Percentiles rank a stretch among this genome's conserved stretches.
These are phyloP conservation scores for Buddleja alternifolia DNA, from an alignment of 257 asterid species.

Conservation along the genomic window DNA sequence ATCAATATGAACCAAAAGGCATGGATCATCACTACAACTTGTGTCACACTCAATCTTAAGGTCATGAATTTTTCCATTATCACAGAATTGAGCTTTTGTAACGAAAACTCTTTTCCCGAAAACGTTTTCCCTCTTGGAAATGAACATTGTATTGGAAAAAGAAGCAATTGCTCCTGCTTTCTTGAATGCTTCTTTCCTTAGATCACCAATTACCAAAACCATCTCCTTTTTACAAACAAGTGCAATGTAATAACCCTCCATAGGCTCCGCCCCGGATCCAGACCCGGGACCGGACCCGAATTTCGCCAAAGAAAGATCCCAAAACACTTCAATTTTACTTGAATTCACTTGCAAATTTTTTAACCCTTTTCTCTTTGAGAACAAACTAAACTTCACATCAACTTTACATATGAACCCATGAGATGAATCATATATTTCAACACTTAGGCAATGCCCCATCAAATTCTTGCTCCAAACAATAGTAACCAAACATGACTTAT, in stretches of 20 bases:
- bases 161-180: slow-evolving; percentile 59
- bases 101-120: slow-evolving; percentile 66
- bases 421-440: slow-evolving; percentile 82
- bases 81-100: slow-evolving; percentile 76
- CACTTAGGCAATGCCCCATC: slow-evolving; percentile 86
- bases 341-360: slow-evolving; percentile 57
- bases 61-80: slow-evolving; percentile 74
- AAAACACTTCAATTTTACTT: slow-evolving; percentile 60
- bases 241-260: slow-evolving; percentile 76
- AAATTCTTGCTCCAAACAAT: slow-evolving; percentile 82
- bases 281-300: slow-evolving; percentile 87
- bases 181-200: slow-evolving; percentile 81
- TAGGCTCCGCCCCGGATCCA: slow-evolving; percentile 88
- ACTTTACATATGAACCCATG: slow-evolving; percentile 70
- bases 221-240: slow-evolving; percentile 63
- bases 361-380: slow-evolving; percentile 89
- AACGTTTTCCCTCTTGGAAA: slow-evolving; percentile 79
- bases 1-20: slow-evolving; percentile 66
- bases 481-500: slow-evolving; percentile 65
- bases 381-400: slow-evolving; percentile 84
- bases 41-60: slow-evolving; percentile 73
- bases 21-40: slow-evolving; percentile 51
- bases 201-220: slow-evolving; percentile 78
- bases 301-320: slow-evolving; percentile 86
- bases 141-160: slow-evolving; percentile 42